Conservation (phyloP, 2,329 filamentous ascomycete genomes). For the Coniochaeta hoffmannii region DNA sequence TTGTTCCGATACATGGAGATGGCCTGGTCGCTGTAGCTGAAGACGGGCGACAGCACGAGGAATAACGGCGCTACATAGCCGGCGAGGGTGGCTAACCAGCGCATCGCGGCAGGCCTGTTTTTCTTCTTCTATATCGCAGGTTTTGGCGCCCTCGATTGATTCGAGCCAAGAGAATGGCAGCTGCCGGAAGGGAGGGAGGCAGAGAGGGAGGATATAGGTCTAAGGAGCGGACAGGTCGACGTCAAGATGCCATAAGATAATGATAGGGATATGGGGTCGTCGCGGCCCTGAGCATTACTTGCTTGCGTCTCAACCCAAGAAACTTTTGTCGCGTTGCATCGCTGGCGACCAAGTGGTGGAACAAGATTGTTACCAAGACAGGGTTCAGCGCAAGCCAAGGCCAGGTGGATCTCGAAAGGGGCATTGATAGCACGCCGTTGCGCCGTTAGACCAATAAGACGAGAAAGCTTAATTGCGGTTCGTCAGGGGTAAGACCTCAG, state of each 20-base stretch:
- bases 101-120: constrained; percentile 19
- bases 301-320: not conserved
- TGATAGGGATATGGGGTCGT: not conserved
- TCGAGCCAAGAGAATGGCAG: not conserved
- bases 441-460: not conserved
- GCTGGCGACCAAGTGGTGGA: not conserved
- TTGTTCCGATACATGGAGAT: constrained; percentile 56
- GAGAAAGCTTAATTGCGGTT: not conserved
- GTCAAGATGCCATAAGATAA: not conserved
- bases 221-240: constrained; percentile 2
- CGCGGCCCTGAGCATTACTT: not conserved
- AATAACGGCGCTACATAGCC: constrained; percentile 56
- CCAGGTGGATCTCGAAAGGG: not conserved
- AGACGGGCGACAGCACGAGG: constrained; percentile 54
- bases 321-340: not conserved
- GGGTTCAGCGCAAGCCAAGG: not conserved
- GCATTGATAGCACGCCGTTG: not conserved
- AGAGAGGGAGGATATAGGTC: not conserved
- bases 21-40: constrained; percentile 60
- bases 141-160: not conserved
- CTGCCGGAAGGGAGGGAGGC: not conserved
- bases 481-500: not conserved
- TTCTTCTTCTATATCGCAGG: not conserved
- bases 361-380: not conserved
- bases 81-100: constrained; percentile 40